Percentiles rank a stretch among this genome's conserved stretches.
Evolutionary conservation across 305 asterid genomes (phyloP).

Genomic region (Andrographis paniculata): DNA sequence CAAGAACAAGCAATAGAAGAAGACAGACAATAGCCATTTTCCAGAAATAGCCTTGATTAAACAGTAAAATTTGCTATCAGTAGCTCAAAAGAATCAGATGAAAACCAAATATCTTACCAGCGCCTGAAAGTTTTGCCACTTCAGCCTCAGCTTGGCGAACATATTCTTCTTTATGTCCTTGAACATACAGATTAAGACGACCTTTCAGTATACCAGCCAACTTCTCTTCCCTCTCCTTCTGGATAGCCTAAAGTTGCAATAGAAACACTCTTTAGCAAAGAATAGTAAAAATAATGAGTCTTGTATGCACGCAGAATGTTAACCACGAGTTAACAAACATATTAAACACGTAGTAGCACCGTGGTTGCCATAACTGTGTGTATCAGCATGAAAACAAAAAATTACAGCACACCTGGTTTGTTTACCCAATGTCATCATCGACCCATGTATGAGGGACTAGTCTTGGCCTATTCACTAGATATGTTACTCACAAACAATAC

Average conservation of each 20-base stretch:
- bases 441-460: no score
- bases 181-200: slow-evolving; percentile 76
- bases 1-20: neutral
- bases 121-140: slow-evolving; percentile 76
- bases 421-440: no score
- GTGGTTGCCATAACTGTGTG: no score
- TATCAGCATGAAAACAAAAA: no score
- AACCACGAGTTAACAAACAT: no score
- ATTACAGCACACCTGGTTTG: no score
- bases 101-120: slow-evolving; percentile 38
- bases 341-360: no score
- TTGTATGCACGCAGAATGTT: no score
- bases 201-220: slow-evolving; percentile 70
- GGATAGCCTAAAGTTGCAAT: slow-evolving; percentile 48
- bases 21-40: neutral
- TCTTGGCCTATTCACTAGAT: no score
- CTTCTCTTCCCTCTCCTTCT: slow-evolving; percentile 96
- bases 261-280: neutral
- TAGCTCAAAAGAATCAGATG: neutral
- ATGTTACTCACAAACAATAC: no score
- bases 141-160: slow-evolving; percentile 73
- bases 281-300: no score
- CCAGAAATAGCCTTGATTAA: neutral
- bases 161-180: slow-evolving; percentile 87
- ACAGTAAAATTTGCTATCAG: neutral